Evolutionary conservation across 2,329 filamentous ascomycete species (phyloP), one percentile per base, ranked within the genome.

Genomic region (Microthyrium microscopicum): DNA sequence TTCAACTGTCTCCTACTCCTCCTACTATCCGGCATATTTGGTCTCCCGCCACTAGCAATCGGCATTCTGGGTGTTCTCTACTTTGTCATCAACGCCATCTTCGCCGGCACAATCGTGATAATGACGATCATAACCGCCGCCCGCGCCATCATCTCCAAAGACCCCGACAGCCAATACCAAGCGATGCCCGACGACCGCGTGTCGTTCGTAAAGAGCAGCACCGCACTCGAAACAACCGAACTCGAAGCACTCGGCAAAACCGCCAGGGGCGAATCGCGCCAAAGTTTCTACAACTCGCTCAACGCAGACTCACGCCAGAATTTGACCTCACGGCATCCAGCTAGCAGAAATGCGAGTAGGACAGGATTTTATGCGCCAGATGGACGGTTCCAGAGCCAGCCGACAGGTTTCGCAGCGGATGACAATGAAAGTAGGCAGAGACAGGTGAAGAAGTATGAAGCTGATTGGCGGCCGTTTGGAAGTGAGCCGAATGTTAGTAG

Each of bases 141-240:
- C 56, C 82, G 85, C 43, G 79, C 82, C 29, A 36, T 94, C 49
- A 72, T 83, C 52, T 81, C 82, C 40, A 91, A 91, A 68, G 91
- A 94, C 58, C 87, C 87, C 16, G 87, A 95, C 52, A 82, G 79
- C 26, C 77, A 85, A 40, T 95, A 95, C 58, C 83, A 93, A 56
- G 84, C 83, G 47, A 94, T 95, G 85, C 78, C 79, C 35, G 87
- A 95, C 48, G 87, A 95, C 55, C 77, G 87, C 46, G 83, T 82
- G 33, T 94, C 85, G 7, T 94, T 95, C 60, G 93, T 94, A 73
- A 94, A 94, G 64, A 93, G 84, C 11, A 80, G 89, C 54, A 80
- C 20, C 20, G 17, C 31, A 6, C 28, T 36, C 7, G 22, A 13
- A 9, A 82, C 77, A 4, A 92, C 84, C 5, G 85, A 94, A 57